Evolutionary conservation across 176 grass and related monocot genomes (phyloP).

Genomic region (Aegilops longissima): DNA sequence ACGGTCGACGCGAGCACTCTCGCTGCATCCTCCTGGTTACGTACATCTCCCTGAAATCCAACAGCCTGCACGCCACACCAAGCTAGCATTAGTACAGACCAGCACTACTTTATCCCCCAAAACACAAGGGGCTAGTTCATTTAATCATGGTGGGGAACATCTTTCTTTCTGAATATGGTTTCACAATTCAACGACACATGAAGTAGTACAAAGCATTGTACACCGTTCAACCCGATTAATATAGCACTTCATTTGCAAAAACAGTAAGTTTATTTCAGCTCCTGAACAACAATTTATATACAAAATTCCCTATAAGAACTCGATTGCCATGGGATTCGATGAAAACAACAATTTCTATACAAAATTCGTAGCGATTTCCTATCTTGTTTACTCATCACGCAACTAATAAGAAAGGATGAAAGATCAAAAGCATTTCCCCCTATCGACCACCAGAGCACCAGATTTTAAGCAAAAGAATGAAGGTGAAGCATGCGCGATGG

Average conservation of each 20-base stretch:
- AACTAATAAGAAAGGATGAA: background rate
- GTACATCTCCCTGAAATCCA: slow-evolving; percentile 88
- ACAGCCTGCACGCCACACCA: slow-evolving; percentile 54
- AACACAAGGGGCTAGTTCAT: background rate
- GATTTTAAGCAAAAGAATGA: background rate
- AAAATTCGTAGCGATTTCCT: background rate
- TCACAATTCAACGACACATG: background rate
- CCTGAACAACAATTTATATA: background rate
- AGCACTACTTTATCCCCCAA: background rate
- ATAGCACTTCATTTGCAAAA: background rate
- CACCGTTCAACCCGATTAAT: background rate
- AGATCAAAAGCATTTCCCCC: background rate
- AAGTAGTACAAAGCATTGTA: background rate
- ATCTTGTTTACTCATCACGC: background rate
- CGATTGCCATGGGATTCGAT: background rate
- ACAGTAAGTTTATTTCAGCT: background rate
- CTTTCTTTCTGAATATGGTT: background rate
- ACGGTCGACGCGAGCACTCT: slow-evolving; percentile 65
- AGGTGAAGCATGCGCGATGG: background rate
- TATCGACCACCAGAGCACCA: background rate
- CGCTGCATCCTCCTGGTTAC: slow-evolving; percentile 74
- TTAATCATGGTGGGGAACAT: background rate
- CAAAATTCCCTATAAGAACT: background rate
- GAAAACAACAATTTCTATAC: background rate
- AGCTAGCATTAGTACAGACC: background rate